phyloP scores from a whole-genome alignment of 192 early-diverging fungal species.

The Geranomyces variabilis region DNA sequence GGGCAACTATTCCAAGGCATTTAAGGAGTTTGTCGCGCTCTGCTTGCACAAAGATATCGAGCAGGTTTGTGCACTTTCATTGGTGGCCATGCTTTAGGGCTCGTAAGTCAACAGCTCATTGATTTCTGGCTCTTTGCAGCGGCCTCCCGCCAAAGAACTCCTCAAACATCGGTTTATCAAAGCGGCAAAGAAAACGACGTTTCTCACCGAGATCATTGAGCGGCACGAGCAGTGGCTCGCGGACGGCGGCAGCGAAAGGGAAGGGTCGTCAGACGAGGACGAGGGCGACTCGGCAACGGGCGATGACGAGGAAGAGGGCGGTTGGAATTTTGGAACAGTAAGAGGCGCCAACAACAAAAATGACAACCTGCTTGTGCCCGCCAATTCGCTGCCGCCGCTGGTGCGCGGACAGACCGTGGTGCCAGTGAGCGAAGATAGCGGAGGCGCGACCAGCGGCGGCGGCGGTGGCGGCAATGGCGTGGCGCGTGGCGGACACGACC shows the following conservation, averaged over 20 bases:
- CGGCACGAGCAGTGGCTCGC: conserved; percentile 79
- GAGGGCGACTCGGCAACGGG: conserved; percentile 13
- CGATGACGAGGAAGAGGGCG: conserved; percentile 31
- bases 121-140: conserved; percentile 48
- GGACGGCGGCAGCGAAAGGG: conserved; percentile 38
- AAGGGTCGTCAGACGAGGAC: conserved; percentile 20
- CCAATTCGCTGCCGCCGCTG: conserved; percentile 21
- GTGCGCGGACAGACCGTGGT: neutral
- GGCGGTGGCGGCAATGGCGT: neutral
- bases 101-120: conserved; percentile 1
- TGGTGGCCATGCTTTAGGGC: neutral
- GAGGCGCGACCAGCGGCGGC: neutral
- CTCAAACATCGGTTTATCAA: conserved; percentile 87
- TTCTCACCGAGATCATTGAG: conserved; percentile 84
- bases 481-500: neutral
- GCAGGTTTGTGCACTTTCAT: conserved; percentile 47
- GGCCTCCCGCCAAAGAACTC: conserved; percentile 87
- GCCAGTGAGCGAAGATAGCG: neutral
- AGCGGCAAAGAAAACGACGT: conserved; percentile 79
- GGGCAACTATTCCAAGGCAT: conserved; percentile 73
- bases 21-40: conserved; percentile 86
- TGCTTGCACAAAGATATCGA: conserved; percentile 88
- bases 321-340: conserved; percentile 53
- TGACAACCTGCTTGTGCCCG: conserved; percentile 7
- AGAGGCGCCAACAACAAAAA: neutral